A percentile compares a stretch with the other conserved stretches of the same genome.
phyloP scores from a whole-genome alignment of 768 basidiomycete species.

The Saitozyma sp. region DNA sequence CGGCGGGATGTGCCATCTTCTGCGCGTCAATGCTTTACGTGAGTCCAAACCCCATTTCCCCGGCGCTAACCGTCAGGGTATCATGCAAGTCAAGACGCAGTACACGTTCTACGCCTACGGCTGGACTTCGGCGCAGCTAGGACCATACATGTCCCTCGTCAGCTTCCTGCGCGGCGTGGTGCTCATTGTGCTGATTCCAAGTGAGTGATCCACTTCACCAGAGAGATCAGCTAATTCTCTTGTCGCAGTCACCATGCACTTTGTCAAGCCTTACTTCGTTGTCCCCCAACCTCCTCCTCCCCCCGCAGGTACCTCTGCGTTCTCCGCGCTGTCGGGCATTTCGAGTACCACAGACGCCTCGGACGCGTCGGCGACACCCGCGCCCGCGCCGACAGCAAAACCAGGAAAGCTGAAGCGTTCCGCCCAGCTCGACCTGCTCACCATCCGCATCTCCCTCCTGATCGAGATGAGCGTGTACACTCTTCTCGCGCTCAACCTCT shows the following conservation, averaged over 20 bases:
- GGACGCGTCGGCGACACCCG: not conserved
- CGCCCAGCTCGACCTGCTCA: slow-evolving; percentile 64
- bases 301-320: slow-evolving; percentile 4
- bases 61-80: slow-evolving; percentile 25
- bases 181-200: slow-evolving; percentile 41
- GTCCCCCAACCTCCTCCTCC: not conserved
- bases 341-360: not conserved
- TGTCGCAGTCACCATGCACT: slow-evolving; percentile 38
- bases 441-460: slow-evolving; percentile 65
- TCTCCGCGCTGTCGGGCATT: not conserved
- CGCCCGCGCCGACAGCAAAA: slow-evolving; percentile 1
- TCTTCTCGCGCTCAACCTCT: slow-evolving; percentile 58
- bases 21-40: slow-evolving; percentile 67
- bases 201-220: slow-evolving; percentile 25
- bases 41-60: slow-evolving; percentile 35
- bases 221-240: not conserved
- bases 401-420: slow-evolving; percentile 13
- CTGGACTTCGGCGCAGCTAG: slow-evolving; percentile 48
- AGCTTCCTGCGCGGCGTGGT: slow-evolving; percentile 32
- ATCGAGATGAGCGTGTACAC: slow-evolving; percentile 62
- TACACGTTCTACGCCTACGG: slow-evolving; percentile 47
- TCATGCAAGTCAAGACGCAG: slow-evolving; percentile 43
- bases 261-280: slow-evolving; percentile 43
- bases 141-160: slow-evolving; percentile 47
- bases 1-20: slow-evolving; percentile 67